Evolutionary conservation across 169 alveolate species (phyloP), one percentile per base, ranked within the genome.

Genomic region (Plasmodium coatneyi): DNA sequence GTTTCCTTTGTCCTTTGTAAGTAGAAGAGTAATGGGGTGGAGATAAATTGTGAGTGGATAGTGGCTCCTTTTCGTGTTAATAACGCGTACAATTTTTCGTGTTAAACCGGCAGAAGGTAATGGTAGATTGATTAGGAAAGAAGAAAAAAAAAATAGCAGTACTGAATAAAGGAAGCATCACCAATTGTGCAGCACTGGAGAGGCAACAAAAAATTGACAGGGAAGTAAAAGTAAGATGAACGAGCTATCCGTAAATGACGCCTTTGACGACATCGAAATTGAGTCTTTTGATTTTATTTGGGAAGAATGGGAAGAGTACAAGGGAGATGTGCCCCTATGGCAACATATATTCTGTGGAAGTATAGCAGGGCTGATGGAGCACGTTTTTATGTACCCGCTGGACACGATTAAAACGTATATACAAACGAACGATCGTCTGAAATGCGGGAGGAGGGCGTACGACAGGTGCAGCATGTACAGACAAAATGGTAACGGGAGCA

Each of bases 361-460:
- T 82, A 82, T 94, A 39, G 99, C 99, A n/a, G 99, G 99, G 19
- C 95, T 98, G n/a, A 97, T 97, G 97, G 99, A 99, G 72, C 99
- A 99, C 95, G 91, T 98, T 25, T 97, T 98, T 19, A 96, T 99
- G 98, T 98, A 98, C 92, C 99, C 99, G 4, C 82, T 99, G 36
- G 99, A 99, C 94, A 99, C 99, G 9, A 94, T 99, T 22, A 97
- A 97, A 93, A 96, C 98, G 12, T 94, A 98, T 79, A 84, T 97
- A 71, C 99, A 97, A 92, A 95, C 99, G n/a, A 71, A 90, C 72
- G 91, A 66, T 87, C 30, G 32, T 79, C 30, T 87, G 19, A 71
- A 87, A 56, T 16, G 74, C 14, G n/a, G 71, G 66, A 84, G 79
- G 36, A n/a, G 36, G 34, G 54, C 4, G 9, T 74, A n/a, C 56